Evolutionary conservation across 495 filamentous ascomycete species (phyloP), one percentile per base, ranked within the genome.

Genomic region (Tuber umbilicatum): DNA sequence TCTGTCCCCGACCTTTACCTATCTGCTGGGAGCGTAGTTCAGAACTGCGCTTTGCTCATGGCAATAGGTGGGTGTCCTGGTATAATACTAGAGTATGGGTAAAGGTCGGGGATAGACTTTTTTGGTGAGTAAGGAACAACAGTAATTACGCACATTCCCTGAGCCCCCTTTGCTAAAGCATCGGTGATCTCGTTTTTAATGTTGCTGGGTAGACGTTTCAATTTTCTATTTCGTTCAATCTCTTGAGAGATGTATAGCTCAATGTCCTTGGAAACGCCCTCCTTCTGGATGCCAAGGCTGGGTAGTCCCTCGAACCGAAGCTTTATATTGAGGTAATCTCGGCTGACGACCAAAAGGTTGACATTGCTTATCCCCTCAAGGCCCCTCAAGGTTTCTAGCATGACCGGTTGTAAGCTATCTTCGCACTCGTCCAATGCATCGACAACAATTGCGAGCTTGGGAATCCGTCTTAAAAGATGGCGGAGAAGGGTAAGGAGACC

Each of bases 391-490:
- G 71, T 50, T 27, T 19, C 42, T 70, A 76, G 67, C 21, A 76
- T 27, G 12, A 14, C 0, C 12, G 23, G 10, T 35, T 41, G n/a
- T 40, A 19, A 50, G 12, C 71, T 43, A 35, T 74, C 75, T 37
- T n/a, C 23, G 16, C 75, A 77, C 69, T 77, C 75, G 31, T 77
- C 75, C 31, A 77, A 55, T 17, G 73, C 75, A 23, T 77, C 75
- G 17, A 77, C 35, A 12, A 76, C 27, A 6, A 77, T 5, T n/a
- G 60, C 70, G 35, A 68, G 72, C 17, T 50, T 81, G 41, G 42
- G 72, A 50, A 69, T 60, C 50, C 10, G 23, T 60, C 7, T 12
- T 14, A 27, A 60, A 27, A 60, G 50, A 3, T 14, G 50, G 0
- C 10, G 50, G 10, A 60, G 50, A 1, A 27, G 7, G 9, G 4